These are phyloP conservation scores for Termitomyces sp. DNA, from an alignment of 768 basidiomycete genomes.

Conservation along the genomic window DNA sequence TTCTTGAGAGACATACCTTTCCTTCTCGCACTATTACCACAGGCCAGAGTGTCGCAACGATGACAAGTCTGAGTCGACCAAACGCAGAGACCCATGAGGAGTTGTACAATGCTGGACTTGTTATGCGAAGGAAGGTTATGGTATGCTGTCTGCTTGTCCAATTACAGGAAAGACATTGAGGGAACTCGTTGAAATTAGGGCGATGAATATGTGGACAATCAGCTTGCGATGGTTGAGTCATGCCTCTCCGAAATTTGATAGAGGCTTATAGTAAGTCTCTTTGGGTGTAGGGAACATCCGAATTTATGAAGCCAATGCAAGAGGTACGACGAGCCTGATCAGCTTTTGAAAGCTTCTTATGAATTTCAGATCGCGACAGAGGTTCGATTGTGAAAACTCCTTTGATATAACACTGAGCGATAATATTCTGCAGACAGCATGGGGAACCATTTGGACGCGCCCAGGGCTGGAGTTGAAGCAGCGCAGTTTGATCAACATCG, in stretches of 20 bases:
- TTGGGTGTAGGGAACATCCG: slow-evolving; percentile 19
- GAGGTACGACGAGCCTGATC: slow-evolving; percentile 19
- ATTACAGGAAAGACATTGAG: not conserved
- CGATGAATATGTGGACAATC: slow-evolving; percentile 37
- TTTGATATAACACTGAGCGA: not conserved
- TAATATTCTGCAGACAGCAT: slow-evolving; percentile 27
- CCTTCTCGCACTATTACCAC: not conserved
- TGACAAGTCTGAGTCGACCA: slow-evolving; percentile 19
- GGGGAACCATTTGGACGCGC: slow-evolving; percentile 44
- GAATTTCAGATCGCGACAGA: slow-evolving; percentile 30
- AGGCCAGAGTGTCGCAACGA: slow-evolving; percentile 2
- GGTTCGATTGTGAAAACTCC: slow-evolving; percentile 15
- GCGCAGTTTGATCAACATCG: slow-evolving; percentile 40
- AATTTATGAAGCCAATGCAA: slow-evolving; percentile 45
- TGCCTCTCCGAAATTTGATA: not conserved
- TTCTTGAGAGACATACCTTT: not conserved
- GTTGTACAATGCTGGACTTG: slow-evolving; percentile 37
- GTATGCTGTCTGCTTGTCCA: slow-evolving; percentile 16
- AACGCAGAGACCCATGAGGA: slow-evolving; percentile 35
- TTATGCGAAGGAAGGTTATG: slow-evolving; percentile 36
- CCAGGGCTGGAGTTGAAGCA: slow-evolving; percentile 42
- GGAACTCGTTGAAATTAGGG: slow-evolving; percentile 23
- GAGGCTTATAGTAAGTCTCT: not conserved
- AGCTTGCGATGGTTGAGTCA: slow-evolving; percentile 28
- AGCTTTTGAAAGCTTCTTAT: not conserved